These are phyloP conservation scores for Litchi chinensis DNA, from an alignment of 345 rosid genomes.

Conservation along the genomic window DNA sequence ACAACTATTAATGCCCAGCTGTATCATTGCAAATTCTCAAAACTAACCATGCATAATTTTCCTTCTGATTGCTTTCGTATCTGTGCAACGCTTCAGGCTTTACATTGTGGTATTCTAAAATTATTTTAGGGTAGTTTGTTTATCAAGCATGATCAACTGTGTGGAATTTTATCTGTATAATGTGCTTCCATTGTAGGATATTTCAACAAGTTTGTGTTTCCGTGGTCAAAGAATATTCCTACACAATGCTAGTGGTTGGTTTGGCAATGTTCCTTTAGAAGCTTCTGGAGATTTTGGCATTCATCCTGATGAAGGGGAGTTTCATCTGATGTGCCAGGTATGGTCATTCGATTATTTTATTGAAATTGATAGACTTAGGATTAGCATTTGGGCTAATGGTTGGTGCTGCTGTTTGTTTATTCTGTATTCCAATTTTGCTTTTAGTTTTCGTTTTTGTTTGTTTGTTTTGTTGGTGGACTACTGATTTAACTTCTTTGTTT, in stretches of 20 bases:
- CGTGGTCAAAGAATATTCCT: constrained; percentile 93
- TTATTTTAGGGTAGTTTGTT: background rate
- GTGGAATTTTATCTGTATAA: constrained; percentile 6
- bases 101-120: constrained; percentile 9
- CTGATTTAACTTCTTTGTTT: too few species aligned
- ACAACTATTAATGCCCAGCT: background rate
- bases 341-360: constrained; percentile 13
- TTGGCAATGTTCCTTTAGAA: constrained; percentile 92
- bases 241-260: constrained; percentile 92
- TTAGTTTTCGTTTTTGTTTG: too few species aligned
- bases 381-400: background rate
- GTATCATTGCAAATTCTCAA: background rate
- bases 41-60: background rate
- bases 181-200: constrained; percentile 52
- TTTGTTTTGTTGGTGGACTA: too few species aligned
- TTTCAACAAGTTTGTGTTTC: constrained; percentile 82
- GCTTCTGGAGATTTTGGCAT: constrained; percentile 99
- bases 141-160: background rate
- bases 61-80: constrained; percentile 6
- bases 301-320: constrained; percentile 98
- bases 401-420: background rate
- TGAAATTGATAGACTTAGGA: constrained; percentile 6
- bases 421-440: too few species aligned
- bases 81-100: background rate
- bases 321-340: constrained; percentile 98